Percentiles rank a stretch among this genome's conserved stretches.
These are phyloP conservation scores for Circinella umbellata DNA, from an alignment of 371 early-diverging fungal genomes.

Conservation along the genomic window DNA sequence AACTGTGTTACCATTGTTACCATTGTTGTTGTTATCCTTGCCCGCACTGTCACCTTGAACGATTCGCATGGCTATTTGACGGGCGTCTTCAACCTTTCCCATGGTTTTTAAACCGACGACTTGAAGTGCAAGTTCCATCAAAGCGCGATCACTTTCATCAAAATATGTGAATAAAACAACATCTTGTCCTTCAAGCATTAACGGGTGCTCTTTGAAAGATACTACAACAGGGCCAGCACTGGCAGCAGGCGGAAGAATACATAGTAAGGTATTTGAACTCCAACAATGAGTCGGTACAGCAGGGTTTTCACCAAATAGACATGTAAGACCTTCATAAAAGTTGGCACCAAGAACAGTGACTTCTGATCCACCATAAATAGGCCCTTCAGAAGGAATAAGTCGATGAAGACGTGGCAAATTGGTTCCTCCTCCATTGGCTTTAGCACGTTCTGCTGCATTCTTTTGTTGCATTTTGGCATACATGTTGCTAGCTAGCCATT, in stretches of 20 bases:
- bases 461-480: constrained; percentile 46
- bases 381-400: constrained; percentile 72
- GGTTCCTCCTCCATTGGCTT: constrained; percentile 14
- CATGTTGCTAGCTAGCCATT: constrained; percentile 28
- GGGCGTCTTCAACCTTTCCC: constrained; percentile 64
- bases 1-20: constrained; percentile 16
- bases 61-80: constrained; percentile 68
- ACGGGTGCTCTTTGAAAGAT: constrained; percentile 58
- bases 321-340: constrained; percentile 68
- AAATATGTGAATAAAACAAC: constrained; percentile 60
- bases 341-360: constrained; percentile 73
- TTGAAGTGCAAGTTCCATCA: constrained; percentile 79
- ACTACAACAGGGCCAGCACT: constrained; percentile 75
- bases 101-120: constrained; percentile 75
- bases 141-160: constrained; percentile 75
- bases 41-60: constrained; percentile 65
- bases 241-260: constrained; percentile 73
- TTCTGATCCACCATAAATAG: constrained; percentile 75
- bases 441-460: constrained; percentile 26
- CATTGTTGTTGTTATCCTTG: constrained; percentile 22
- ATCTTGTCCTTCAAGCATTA: constrained; percentile 55
- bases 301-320: constrained; percentile 70
- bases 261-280: constrained; percentile 68
- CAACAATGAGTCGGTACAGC: constrained; percentile 68
- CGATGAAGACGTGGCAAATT: constrained; percentile 51